phyloP scores from a whole-genome alignment of 2,329 filamentous ascomycete genomes.

The Keithomyces neogunnii region DNA sequence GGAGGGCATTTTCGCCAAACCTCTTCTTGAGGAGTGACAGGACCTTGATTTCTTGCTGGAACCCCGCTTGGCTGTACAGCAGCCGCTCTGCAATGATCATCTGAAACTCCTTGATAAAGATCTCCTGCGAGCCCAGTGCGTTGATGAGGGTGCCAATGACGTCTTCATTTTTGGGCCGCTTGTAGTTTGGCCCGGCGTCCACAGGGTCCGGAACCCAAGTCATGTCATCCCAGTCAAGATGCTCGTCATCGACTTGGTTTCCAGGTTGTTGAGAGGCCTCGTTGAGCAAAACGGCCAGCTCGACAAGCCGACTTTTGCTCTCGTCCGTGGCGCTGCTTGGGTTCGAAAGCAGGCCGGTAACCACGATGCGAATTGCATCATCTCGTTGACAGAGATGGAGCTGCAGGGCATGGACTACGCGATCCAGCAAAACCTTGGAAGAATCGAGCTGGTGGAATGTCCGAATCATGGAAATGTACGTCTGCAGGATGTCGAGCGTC shows the following conservation, averaged over 20 bases:
- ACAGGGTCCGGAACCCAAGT: slow-evolving; percentile 88
- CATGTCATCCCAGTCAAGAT: slow-evolving; percentile 87
- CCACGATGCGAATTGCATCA: slow-evolving; percentile 70
- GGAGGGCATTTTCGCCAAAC: slow-evolving; percentile 77
- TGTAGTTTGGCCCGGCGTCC: slow-evolving; percentile 88
- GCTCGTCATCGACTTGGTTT: slow-evolving; percentile 51
- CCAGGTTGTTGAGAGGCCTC: slow-evolving; percentile 48
- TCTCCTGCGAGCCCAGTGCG: slow-evolving; percentile 79
- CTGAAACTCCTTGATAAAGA: slow-evolving; percentile 92
- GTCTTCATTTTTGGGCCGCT: slow-evolving; percentile 79
- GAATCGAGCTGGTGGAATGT: slow-evolving; percentile 69
- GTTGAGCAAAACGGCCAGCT: slow-evolving; percentile 59
- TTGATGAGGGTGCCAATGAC: slow-evolving; percentile 85
- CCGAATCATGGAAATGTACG: slow-evolving; percentile 72
- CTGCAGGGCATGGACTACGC: slow-evolving; percentile 64
- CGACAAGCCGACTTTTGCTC: slow-evolving; percentile 46
- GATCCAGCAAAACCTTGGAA: slow-evolving; percentile 67
- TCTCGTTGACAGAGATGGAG: slow-evolving; percentile 69
- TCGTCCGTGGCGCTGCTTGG: slow-evolving; percentile 41
- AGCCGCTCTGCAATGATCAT: slow-evolving; percentile 80
- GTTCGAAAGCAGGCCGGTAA: slow-evolving; percentile 62
- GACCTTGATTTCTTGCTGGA: slow-evolving; percentile 73
- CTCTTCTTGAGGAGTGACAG: slow-evolving; percentile 80
- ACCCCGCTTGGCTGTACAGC: slow-evolving; percentile 55
- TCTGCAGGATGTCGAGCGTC: slow-evolving; percentile 65